Percentiles rank a stretch among this genome's conserved stretches.
Conservation (phyloP, 768 basidiomycete genomes). For the Gelatoporia subvermispora region DNA sequence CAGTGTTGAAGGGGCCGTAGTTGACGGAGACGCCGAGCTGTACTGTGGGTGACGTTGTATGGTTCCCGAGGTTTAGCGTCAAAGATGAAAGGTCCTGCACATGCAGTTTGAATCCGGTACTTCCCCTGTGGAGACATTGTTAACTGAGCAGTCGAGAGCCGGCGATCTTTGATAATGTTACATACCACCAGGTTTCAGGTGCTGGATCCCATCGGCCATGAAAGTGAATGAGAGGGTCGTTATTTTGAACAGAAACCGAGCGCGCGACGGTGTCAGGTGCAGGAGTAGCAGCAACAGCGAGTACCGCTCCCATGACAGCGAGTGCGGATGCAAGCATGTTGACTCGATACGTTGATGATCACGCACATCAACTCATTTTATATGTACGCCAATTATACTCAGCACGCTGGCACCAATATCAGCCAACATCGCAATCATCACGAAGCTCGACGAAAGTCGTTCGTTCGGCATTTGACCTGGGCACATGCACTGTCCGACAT, state of each 20-base stretch:
- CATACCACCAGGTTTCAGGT: constrained; percentile 55
- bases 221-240: constrained; percentile 40
- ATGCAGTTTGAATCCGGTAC: constrained; percentile 49
- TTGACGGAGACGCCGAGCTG: constrained; percentile 45
- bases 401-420: too few relatives aligned
- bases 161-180: background rate
- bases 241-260: constrained; percentile 23
- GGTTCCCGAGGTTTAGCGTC: constrained; percentile 40
- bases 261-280: background rate
- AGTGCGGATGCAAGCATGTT: too few relatives aligned
- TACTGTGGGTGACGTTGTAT: constrained; percentile 42
- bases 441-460: too few relatives aligned
- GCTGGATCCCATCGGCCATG: constrained; percentile 50
- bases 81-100: constrained; percentile 39
- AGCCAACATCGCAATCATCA: too few relatives aligned
- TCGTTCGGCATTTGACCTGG: too few relatives aligned
- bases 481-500: too few relatives aligned
- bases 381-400: too few relatives aligned
- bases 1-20: constrained; percentile 40
- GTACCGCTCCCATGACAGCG: too few relatives aligned
- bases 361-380: too few relatives aligned
- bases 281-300: background rate
- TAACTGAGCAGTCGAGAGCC: background rate
- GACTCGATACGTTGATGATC: too few relatives aligned
- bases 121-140: constrained; percentile 34